Evolutionary conservation across 108 stramenopile species (phyloP).

Genomic region (Parietichytrium sp.): DNA sequence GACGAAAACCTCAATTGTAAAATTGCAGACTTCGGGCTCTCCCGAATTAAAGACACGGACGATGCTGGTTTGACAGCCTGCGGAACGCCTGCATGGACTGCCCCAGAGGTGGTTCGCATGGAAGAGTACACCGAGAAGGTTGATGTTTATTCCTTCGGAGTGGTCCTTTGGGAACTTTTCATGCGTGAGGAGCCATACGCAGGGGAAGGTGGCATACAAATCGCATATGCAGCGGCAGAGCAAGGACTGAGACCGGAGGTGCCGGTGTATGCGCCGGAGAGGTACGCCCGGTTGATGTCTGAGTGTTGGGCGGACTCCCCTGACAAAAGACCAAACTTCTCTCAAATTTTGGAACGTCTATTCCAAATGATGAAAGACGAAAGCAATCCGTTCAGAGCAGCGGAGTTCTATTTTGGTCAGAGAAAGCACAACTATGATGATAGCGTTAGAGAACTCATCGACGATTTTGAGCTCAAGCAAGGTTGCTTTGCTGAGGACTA

Average conservation of each 20-base stretch:
- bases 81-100: slow-evolving; percentile 47
- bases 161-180: slow-evolving; percentile 43
- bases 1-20: slow-evolving; percentile 43
- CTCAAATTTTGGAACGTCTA: slow-evolving; percentile 32
- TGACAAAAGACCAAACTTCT: slow-evolving; percentile 3
- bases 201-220: slow-evolving; percentile 22
- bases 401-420: slow-evolving; percentile 19
- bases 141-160: slow-evolving; percentile 46
- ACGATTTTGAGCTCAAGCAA: background rate
- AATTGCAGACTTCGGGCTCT: slow-evolving; percentile 45
- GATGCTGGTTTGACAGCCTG: slow-evolving; percentile 40
- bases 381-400: slow-evolving; percentile 20
- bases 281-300: slow-evolving; percentile 34
- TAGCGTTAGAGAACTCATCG: background rate
- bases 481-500: slow-evolving; percentile 24
- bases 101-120: slow-evolving; percentile 41
- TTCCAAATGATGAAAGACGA: slow-evolving; percentile 41
- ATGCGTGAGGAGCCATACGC: slow-evolving; percentile 31
- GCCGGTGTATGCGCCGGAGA: background rate
- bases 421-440: background rate
- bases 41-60: slow-evolving; percentile 14
- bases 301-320: slow-evolving; percentile 44
- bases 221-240: slow-evolving; percentile 36
- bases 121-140: slow-evolving; percentile 47
- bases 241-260: slow-evolving; percentile 42